Evolutionary conservation across 1,284 basidiomycete genomes (phyloP).

Genomic region (Mrakiaceae sp.): DNA sequence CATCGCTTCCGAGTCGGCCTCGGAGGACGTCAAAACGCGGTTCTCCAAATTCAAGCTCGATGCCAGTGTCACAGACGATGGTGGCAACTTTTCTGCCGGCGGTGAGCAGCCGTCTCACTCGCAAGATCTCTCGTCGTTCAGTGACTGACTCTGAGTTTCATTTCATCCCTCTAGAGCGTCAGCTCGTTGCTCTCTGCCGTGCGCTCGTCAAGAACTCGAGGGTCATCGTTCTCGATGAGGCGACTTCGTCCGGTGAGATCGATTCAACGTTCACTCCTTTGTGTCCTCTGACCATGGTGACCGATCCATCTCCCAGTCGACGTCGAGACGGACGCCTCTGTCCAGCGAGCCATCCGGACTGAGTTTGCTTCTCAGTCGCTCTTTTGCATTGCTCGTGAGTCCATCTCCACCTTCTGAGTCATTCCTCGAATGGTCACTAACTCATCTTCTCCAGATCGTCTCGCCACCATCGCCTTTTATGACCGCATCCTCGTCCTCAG

Average conservation of each 20-base stretch:
- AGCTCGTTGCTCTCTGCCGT: slow-evolving; percentile 55
- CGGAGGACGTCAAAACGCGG: slow-evolving; percentile 30
- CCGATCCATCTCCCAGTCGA: slow-evolving; percentile 44
- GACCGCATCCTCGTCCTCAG: slow-evolving; percentile 34
- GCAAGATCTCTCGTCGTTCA: slow-evolving; percentile 31
- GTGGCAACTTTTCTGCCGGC: slow-evolving; percentile 20
- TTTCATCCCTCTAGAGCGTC: slow-evolving; percentile 41
- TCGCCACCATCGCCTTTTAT: slow-evolving; percentile 26
- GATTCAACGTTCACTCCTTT: neutral
- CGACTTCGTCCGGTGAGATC: slow-evolving; percentile 24
- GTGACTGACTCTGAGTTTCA: slow-evolving; percentile 29
- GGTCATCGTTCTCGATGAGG: slow-evolving; percentile 48
- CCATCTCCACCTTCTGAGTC: slow-evolving; percentile 51
- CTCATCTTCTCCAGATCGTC: neutral
- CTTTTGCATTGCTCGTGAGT: slow-evolving; percentile 59
- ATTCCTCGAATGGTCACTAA: neutral
- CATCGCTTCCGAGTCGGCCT: slow-evolving; percentile 37
- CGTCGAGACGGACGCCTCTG: slow-evolving; percentile 60
- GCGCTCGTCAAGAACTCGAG: slow-evolving; percentile 57
- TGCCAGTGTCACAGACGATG: slow-evolving; percentile 26
- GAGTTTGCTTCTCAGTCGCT: slow-evolving; percentile 50
- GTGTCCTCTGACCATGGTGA: neutral
- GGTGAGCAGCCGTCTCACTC: neutral
- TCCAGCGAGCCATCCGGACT: slow-evolving; percentile 59
- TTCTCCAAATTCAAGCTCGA: slow-evolving; percentile 54